Conservation (phyloP, 495 filamentous ascomycete genomes). For the Penicillium robsamsonii region DNA sequence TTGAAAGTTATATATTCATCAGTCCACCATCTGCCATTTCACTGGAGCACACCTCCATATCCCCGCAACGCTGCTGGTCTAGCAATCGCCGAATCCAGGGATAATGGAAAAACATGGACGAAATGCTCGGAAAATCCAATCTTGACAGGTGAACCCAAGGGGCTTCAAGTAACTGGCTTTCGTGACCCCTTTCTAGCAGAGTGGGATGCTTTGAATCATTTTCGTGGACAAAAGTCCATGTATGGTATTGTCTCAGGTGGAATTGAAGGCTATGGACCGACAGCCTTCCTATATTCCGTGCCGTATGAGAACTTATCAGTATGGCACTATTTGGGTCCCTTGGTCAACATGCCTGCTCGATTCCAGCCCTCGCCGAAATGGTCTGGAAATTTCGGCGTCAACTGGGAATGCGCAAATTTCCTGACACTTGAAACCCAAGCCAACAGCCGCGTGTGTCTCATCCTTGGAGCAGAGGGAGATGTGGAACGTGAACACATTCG, state of each 20-base stretch:
- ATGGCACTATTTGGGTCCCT: not conserved
- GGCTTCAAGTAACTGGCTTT: conserved; percentile 16
- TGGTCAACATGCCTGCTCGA: not conserved
- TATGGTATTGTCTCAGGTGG: conserved; percentile 16
- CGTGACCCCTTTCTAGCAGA: conserved; percentile 12
- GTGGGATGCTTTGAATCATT: conserved; percentile 12
- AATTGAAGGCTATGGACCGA: conserved; percentile 7
- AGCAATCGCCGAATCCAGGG: conserved; percentile 8
- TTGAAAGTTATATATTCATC: conserved; percentile 18
- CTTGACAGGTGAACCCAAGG: conserved; percentile 15
- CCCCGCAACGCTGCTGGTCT: conserved; percentile 6
- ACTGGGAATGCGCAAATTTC: conserved; percentile 22
- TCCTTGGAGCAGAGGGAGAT: conserved; percentile 19
- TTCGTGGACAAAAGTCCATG: conserved; percentile 9
- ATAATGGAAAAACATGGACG: conserved; percentile 13
- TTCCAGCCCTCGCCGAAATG: conserved; percentile 11
- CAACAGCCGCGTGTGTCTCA: conserved; percentile 9
- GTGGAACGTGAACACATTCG: conserved; percentile 4
- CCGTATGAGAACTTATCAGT: not conserved
- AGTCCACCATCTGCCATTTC: conserved; percentile 16
- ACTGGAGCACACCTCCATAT: conserved; percentile 15
- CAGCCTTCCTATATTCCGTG: conserved; percentile 14
- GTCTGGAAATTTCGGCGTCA: conserved; percentile 20
- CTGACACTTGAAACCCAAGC: conserved; percentile 7
- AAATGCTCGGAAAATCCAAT: conserved; percentile 15